These are phyloP conservation scores for Malassezia brasiliensis DNA, from an alignment of 1,284 basidiomycete species.

Conservation along the genomic window DNA sequence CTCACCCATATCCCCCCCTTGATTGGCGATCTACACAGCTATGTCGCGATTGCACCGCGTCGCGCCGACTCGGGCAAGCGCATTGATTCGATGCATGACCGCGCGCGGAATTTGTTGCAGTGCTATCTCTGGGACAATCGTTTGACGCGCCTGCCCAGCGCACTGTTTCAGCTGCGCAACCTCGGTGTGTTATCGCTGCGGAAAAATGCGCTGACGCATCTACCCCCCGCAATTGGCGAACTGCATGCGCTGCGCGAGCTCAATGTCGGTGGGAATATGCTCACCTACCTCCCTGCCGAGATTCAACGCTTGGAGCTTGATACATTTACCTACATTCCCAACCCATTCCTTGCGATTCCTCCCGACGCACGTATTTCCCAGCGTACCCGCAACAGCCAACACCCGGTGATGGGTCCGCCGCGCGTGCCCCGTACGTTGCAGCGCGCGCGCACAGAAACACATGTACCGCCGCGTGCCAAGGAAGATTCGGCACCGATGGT, in stretches of 20 bases:
- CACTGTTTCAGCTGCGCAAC: conserved; percentile 39
- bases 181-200: conserved; percentile 42
- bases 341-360: conserved; percentile 31
- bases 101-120: conserved; percentile 8
- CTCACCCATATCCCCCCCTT: conserved; percentile 16
- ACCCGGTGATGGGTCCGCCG: neutral
- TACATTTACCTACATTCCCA: conserved; percentile 38
- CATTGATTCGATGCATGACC: neutral
- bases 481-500: conserved; percentile 12
- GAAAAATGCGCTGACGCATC: conserved; percentile 33
- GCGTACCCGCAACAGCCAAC: conserved; percentile 3
- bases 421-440: neutral
- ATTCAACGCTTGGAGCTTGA: conserved; percentile 37
- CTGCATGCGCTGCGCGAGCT: conserved; percentile 37
- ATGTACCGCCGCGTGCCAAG: conserved; percentile 15
- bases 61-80: conserved; percentile 1
- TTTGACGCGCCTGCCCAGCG: conserved; percentile 35
- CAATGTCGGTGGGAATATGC: conserved; percentile 34
- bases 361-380: conserved; percentile 19
- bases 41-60: conserved; percentile 22
- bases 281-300: conserved; percentile 37
- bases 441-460: conserved; percentile 21
- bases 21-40: conserved; percentile 24
- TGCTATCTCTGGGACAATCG: conserved; percentile 26
- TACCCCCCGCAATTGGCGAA: conserved; percentile 40